Percentiles rank a stretch among this genome's conserved stretches.
phyloP scores from a whole-genome alignment of 1,284 basidiomycete genomes.

The Fistulinella staudtii region DNA sequence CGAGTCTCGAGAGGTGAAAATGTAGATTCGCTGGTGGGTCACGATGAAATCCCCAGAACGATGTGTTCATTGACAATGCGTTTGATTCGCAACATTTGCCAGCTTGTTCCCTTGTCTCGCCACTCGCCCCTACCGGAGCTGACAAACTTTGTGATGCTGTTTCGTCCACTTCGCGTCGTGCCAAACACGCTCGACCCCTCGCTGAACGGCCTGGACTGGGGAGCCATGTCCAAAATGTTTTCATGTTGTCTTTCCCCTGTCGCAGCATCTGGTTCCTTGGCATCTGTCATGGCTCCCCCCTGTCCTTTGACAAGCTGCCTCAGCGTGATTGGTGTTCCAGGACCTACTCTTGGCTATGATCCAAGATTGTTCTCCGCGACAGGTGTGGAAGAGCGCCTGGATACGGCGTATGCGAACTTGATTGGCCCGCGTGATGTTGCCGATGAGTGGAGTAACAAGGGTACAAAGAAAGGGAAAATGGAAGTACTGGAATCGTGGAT shows the following conservation, averaged over 20 bases:
- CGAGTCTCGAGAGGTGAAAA: conserved; percentile 38
- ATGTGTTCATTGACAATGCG: too few species aligned
- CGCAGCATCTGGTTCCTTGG: conserved; percentile 7
- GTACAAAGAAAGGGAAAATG: conserved; percentile 41
- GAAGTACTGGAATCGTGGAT: conserved; percentile 45
- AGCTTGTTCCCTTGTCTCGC: conserved; percentile 81
- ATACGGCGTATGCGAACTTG: conserved; percentile 56
- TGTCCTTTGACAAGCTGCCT: conserved; percentile 18
- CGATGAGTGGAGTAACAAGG: conserved; percentile 51
- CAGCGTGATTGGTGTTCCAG: conserved; percentile 8
- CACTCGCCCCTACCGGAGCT: conserved; percentile 87
- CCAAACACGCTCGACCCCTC: conserved; percentile 75
- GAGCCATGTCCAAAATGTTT: conserved; percentile 66
- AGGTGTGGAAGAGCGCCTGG: conserved; percentile 30
- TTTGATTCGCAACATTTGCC: not conserved
- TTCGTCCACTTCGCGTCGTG: conserved; percentile 68
- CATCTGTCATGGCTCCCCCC: conserved; percentile 20
- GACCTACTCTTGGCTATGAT: conserved; percentile 10
- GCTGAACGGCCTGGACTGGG: conserved; percentile 65
- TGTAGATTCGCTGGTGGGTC: conserved; percentile 56
- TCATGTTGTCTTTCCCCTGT: conserved; percentile 42
- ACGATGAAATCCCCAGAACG: too few species aligned
- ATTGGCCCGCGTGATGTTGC: conserved; percentile 49
- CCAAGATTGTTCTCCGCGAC: not conserved
- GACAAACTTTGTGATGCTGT: conserved; percentile 71